phyloP scores from a whole-genome alignment of 257 asterid genomes.

The Coffea canephora region DNA sequence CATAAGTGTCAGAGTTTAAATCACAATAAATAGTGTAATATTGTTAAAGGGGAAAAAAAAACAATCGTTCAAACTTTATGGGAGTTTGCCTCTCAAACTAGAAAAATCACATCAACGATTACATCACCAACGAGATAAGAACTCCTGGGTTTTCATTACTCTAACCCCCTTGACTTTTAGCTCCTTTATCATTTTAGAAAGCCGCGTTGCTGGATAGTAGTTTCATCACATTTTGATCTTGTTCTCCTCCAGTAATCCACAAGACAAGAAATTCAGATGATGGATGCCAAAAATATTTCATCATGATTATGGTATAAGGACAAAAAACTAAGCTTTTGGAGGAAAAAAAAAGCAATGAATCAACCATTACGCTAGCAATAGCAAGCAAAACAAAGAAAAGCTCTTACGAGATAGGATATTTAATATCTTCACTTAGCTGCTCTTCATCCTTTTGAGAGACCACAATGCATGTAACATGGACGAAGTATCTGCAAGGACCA shows the following conservation, averaged over 20 bases:
- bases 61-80: too few species aligned
- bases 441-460: background rate
- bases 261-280: background rate
- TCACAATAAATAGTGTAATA: too few species aligned
- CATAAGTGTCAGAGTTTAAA: too few species aligned
- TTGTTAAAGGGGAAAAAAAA: too few species aligned
- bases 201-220: background rate
- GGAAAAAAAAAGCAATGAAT: background rate
- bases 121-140: too few species aligned
- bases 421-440: background rate
- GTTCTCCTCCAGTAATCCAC: background rate
- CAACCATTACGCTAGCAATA: background rate
- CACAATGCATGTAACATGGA: background rate
- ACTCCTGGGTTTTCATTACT: too few species aligned
- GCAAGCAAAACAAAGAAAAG: background rate
- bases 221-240: background rate
- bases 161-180: too few species aligned
- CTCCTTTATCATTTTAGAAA: too few species aligned
- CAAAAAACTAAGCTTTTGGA: background rate
- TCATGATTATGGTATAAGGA: too few species aligned
- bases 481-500: background rate
- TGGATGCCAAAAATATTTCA: background rate
- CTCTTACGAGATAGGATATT: background rate
- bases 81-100: too few species aligned
- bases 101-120: too few species aligned